Conservation (phyloP, 164 flowering plant species). For the Vitis rupestris region DNA sequence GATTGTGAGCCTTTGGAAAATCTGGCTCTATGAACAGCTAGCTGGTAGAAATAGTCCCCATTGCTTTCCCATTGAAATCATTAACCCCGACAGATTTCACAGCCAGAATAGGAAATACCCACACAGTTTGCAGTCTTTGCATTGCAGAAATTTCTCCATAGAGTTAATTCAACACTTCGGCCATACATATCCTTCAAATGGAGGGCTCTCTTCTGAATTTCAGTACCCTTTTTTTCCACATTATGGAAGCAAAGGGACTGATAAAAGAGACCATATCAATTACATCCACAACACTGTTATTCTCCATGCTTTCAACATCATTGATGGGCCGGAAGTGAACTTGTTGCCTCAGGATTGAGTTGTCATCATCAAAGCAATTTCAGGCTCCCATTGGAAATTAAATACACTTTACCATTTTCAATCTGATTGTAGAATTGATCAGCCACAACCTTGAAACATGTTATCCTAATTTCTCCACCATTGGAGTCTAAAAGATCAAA, state of each 20-base stretch:
- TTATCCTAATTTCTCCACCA: no score
- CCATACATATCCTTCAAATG: constrained; percentile 93
- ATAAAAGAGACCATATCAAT: constrained; percentile 84
- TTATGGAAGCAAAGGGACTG: constrained; percentile 59
- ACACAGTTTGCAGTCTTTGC: constrained; percentile 61
- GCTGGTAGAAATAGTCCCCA: constrained; percentile 9
- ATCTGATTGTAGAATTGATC: constrained; percentile 31
- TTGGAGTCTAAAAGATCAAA: no score
- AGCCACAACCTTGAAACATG: no score
- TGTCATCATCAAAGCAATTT: constrained; percentile 74
- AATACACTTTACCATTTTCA: constrained; percentile 78
- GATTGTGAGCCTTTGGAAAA: constrained; percentile 56
- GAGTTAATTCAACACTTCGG: constrained; percentile 85
- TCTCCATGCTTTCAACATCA: constrained; percentile 77
- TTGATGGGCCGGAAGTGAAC: constrained; percentile 73
- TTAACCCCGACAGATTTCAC: constrained; percentile 77
- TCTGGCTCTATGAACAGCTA: constrained; percentile 84
- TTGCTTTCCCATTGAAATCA: constrained; percentile 86
- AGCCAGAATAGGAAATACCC: constrained; percentile 77
- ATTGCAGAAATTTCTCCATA: constrained; percentile 88
- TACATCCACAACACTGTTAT: constrained; percentile 64
- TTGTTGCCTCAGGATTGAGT: constrained; percentile 68
- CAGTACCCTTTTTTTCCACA: constrained; percentile 13
- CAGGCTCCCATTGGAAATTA: constrained; percentile 74
- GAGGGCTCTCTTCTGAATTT: constrained; percentile 73